A percentile compares a stretch with the other conserved stretches of the same genome.
Conservation (phyloP, 768 basidiomycete genomes). For the Epithele typhae region DNA sequence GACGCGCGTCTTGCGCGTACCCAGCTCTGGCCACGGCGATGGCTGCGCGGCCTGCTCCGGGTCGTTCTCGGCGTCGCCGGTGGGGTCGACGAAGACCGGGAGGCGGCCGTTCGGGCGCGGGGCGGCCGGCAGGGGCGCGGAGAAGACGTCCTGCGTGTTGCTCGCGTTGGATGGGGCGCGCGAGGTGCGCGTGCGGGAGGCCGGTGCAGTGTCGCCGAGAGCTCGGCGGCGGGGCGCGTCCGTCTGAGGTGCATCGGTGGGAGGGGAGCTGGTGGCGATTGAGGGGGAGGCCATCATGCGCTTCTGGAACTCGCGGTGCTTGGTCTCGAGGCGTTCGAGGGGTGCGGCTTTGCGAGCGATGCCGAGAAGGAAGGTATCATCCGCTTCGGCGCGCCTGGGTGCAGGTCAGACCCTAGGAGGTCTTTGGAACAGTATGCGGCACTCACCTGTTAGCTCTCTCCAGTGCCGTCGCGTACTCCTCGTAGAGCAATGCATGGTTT, state of each 20-base stretch:
- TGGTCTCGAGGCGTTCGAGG: conserved; percentile 70
- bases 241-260: conserved; percentile 22
- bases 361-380: conserved; percentile 82
- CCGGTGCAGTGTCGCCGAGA: conserved; percentile 39
- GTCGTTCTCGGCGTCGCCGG: conserved; percentile 37
- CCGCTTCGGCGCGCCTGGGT: conserved; percentile 79
- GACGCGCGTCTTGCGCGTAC: conserved; percentile 70
- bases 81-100: conserved; percentile 71
- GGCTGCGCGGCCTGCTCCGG: conserved; percentile 27
- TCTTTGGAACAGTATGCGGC: not conserved
- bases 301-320: conserved; percentile 86
- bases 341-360: conserved; percentile 81
- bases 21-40: conserved; percentile 66
- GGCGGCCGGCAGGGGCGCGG: conserved; percentile 27
- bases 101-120: conserved; percentile 52
- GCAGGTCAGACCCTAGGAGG: conserved; percentile 1
- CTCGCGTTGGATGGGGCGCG: conserved; percentile 26
- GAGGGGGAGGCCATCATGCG: conserved; percentile 68
- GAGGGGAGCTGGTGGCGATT: conserved; percentile 29
- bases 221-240: conserved; percentile 36
- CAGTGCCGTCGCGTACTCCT: conserved; percentile 83
- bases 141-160: conserved; percentile 26
- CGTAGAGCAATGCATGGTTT: conserved; percentile 75
- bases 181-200: conserved; percentile 17
- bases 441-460: conserved; percentile 79